phyloP scores from a whole-genome alignment of 148 eudicot species.

The Spergularia bocconei region DNA sequence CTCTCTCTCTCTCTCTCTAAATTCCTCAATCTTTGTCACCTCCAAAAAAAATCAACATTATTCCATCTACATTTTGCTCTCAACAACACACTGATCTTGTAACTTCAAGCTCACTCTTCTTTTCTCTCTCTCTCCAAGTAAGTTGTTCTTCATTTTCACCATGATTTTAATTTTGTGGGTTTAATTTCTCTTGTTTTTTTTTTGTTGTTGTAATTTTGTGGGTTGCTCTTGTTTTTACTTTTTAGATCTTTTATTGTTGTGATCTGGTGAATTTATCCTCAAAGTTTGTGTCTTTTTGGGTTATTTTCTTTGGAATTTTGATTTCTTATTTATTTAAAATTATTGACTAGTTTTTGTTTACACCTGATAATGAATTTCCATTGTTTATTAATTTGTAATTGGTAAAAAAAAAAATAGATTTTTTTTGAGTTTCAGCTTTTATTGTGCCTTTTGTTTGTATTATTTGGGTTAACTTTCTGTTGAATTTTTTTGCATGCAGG shows the following conservation, averaged over 20 bases:
- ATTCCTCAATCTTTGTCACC: not conserved
- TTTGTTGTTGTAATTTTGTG: not conserved
- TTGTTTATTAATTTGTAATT: no score
- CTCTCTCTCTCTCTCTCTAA: conserved; percentile 13
- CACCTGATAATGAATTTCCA: no score
- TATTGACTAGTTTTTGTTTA: no score
- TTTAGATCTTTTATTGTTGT: conserved; percentile 18
- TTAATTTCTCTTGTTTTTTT: not conserved
- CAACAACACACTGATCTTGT: not conserved
- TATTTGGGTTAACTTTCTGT: not conserved
- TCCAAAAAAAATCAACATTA: no score
- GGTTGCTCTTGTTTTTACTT: not conserved
- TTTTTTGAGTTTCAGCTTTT: not conserved
- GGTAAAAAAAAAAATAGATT: not conserved
- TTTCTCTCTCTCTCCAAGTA: conserved; percentile 16
- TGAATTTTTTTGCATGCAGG: conserved; percentile 6
- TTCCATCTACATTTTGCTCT: not conserved
- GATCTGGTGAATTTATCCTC: not conserved
- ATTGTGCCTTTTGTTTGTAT: not conserved
- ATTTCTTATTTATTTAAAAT: not conserved
- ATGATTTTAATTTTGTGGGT: not conserved
- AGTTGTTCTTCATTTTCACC: not conserved
- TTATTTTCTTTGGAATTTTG: not conserved
- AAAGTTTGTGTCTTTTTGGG: not conserved
- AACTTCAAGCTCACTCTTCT: not conserved